Evolutionary conservation across 2,329 filamentous ascomycete genomes (phyloP).

Genomic region (Catunica adiposa): DNA sequence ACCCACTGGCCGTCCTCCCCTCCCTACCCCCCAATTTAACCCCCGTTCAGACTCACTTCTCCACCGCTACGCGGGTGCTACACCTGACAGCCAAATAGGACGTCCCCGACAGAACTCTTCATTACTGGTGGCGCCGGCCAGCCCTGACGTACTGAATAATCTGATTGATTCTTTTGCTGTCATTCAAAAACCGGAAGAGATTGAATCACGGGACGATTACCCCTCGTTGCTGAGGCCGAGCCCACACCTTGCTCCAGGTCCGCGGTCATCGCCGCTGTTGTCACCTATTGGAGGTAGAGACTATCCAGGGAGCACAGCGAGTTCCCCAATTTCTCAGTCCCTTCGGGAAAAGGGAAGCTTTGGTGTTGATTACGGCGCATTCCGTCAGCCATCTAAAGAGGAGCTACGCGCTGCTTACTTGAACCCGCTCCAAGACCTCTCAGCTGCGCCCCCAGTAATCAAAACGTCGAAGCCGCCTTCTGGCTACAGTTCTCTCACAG

Average conservation of each 20-base stretch:
- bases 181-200: constrained; percentile 10
- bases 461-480: constrained; percentile 69
- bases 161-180: constrained; percentile 14
- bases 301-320: background rate
- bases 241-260: background rate
- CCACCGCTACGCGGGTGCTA: background rate
- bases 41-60: background rate
- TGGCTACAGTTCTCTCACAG: constrained; percentile 55
- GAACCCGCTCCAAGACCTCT: constrained; percentile 39
- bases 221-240: background rate
- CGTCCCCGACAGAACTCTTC: background rate
- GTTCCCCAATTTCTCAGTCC: background rate
- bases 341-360: constrained; percentile 33
- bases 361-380: constrained; percentile 58
- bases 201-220: background rate
- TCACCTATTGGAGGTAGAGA: background rate
- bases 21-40: background rate
- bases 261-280: constrained; percentile 6
- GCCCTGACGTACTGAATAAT: constrained; percentile 11
- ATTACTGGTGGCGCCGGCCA: constrained; percentile 9
- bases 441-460: constrained; percentile 53
- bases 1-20: background rate
- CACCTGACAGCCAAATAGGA: background rate
- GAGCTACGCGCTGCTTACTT: constrained; percentile 24
- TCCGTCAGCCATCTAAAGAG: constrained; percentile 34